Evolutionary conservation across 441 rosid genomes (phyloP), one percentile per base, ranked within the genome.

Genomic region (Corymbia calophylla): DNA sequence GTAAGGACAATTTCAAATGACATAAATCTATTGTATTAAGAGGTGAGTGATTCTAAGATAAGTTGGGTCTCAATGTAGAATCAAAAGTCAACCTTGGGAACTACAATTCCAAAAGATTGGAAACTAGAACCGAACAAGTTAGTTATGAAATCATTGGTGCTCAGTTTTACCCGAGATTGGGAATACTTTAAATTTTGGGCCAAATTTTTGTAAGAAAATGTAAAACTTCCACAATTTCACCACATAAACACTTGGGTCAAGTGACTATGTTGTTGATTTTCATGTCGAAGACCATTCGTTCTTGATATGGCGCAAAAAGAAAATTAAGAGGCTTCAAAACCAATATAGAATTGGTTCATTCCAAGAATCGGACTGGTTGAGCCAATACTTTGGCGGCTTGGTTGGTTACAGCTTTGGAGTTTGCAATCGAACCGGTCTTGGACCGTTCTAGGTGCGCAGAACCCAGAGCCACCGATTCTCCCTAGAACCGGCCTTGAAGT

Each of bases 101-200:
- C 44, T 17, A 66, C 4, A 6, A 11, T 17, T 31, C 39, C 12
- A 66, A 17, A 31, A 31, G 77, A 66, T 66, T 31, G 44, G 8
- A 62, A 66, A 66, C 1, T 2, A 9, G 10, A 66, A 66, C 11
- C 11, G 13, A 31, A 17, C 11, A 1, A 0, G 2, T 66, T 12
- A 66, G 9, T 66, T 31, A 10, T 66, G 18, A 66, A 66, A 31
- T 66, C 12, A 5, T 66, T 23, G 7, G 1, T 64, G 19, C 31
- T 31, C 12, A 8, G 3, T 31, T 56, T 32, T 35, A 66, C 23
- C 3, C 9, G 0, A n/a, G 44, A 66, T 31, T 3, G 0, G 9
- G 12, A 66, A 66, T 44, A 31, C 29, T 16, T 31, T 66, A 66
- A 16, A 5, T 66, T 31, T 66, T 18, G 23, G 19, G 77, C 44